These are phyloP conservation scores for Nicotiana tomentosiformis DNA, from an alignment of 257 asterid genomes.

Conservation along the genomic window DNA sequence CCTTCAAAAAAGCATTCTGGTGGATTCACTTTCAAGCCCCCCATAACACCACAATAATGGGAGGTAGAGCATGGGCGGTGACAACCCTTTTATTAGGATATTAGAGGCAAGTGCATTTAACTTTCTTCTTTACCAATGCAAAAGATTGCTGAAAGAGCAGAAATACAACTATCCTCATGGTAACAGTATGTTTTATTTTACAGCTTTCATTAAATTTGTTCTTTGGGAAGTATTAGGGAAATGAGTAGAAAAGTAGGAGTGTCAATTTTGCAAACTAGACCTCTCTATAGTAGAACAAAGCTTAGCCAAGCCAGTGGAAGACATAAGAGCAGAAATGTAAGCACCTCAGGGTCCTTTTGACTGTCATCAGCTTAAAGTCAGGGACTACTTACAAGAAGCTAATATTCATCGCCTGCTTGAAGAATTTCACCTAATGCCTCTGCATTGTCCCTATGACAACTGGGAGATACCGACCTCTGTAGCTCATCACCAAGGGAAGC, in stretches of 20 bases:
- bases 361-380: not conserved
- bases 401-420: conserved; percentile 31
- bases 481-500: conserved; percentile 65
- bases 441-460: conserved; percentile 61
- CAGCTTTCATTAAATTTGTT: conserved; percentile 2
- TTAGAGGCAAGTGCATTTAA: not conserved
- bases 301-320: not conserved
- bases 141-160: conserved; percentile 5
- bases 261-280: not conserved
- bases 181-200: not conserved
- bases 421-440: conserved; percentile 44
- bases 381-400: conserved; percentile 32
- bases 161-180: not conserved
- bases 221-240: not conserved
- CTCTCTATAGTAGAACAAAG: not conserved
- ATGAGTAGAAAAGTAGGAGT: not conserved
- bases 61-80: not conserved
- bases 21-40: not conserved
- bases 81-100: not conserved
- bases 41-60: not conserved
- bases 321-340: not conserved
- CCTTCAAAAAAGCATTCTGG: not conserved
- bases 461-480: conserved; percentile 57
- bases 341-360: not conserved
- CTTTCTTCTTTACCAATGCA: not conserved